Evolutionary conservation across 2,329 filamentous ascomycete genomes (phyloP).

Genomic region (Curvularia lunata): DNA sequence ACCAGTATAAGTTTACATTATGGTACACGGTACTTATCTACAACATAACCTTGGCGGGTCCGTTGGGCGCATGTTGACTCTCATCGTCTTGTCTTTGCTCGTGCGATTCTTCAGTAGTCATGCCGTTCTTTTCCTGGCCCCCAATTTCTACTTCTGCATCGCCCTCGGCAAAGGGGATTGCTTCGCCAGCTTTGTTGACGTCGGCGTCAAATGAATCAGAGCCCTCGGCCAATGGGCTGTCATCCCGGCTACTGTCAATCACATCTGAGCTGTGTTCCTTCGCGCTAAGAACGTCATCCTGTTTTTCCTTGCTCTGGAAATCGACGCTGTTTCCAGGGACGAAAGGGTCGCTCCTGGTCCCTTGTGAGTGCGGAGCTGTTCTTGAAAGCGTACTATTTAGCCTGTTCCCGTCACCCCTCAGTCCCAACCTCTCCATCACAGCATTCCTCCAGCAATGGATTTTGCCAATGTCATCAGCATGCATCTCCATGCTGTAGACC

Average conservation of each 20-base stretch:
- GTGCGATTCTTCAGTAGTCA: neutral
- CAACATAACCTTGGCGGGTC: neutral
- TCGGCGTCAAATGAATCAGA: neutral
- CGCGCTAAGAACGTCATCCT: neutral
- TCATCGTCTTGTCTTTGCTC: neutral
- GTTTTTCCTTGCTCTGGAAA: neutral
- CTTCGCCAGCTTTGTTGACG: neutral
- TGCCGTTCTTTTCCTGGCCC: neutral
- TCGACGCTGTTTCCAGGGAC: neutral
- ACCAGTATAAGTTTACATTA: neutral
- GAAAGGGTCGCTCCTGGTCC: neutral
- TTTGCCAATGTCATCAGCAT: conserved; percentile 37
- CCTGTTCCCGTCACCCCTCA: conserved; percentile 10
- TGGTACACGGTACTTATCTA: conserved; percentile 1
- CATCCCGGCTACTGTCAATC: neutral
- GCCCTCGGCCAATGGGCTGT: neutral
- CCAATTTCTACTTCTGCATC: neutral
- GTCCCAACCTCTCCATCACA: conserved; percentile 39
- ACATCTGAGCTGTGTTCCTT: no score
- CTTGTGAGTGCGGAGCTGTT: neutral
- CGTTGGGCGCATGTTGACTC: neutral
- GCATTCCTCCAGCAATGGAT: conserved; percentile 41
- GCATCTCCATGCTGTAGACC: conserved; percentile 48
- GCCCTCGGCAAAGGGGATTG: neutral
- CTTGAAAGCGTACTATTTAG: neutral